phyloP scores from a whole-genome alignment of 106 monocot genomes.

The Dactylorhiza incarnata region DNA sequence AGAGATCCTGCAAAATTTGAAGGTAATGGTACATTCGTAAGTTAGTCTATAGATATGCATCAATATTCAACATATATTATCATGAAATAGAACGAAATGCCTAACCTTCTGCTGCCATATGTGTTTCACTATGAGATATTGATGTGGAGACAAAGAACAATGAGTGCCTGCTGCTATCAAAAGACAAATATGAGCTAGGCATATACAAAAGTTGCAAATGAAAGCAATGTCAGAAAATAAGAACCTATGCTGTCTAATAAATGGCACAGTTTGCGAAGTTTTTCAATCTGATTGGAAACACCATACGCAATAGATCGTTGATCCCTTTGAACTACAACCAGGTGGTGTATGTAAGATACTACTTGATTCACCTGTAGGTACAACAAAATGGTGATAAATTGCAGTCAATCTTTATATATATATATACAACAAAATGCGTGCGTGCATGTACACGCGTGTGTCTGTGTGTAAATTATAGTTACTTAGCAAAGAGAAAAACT shows the following conservation, averaged over 20 bases:
- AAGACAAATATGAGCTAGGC: not conserved
- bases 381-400: not conserved
- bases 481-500: not conserved
- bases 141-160: slow-evolving; percentile 25
- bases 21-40: not conserved
- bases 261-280: slow-evolving; percentile 20
- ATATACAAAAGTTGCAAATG: not conserved
- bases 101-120: slow-evolving; percentile 84
- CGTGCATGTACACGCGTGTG: not conserved
- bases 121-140: slow-evolving; percentile 33
- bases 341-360: slow-evolving; percentile 66
- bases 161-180: slow-evolving; percentile 11
- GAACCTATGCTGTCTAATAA: slow-evolving; percentile 38
- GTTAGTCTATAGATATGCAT: not conserved
- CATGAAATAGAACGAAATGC: not conserved
- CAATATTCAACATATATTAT: not conserved
- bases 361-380: slow-evolving; percentile 50
- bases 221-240: not conserved
- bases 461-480: not conserved
- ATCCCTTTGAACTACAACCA: slow-evolving; percentile 52
- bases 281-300: slow-evolving; percentile 31
- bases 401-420: not conserved
- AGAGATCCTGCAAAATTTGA: slow-evolving; percentile 36
- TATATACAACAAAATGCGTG: too few relatives aligned
- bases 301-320: slow-evolving; percentile 51